Percentiles rank a stretch among this genome's conserved stretches.
Evolutionary conservation across 2,329 filamentous ascomycete genomes (phyloP).

Genomic region (Fusarium proliferatum): DNA sequence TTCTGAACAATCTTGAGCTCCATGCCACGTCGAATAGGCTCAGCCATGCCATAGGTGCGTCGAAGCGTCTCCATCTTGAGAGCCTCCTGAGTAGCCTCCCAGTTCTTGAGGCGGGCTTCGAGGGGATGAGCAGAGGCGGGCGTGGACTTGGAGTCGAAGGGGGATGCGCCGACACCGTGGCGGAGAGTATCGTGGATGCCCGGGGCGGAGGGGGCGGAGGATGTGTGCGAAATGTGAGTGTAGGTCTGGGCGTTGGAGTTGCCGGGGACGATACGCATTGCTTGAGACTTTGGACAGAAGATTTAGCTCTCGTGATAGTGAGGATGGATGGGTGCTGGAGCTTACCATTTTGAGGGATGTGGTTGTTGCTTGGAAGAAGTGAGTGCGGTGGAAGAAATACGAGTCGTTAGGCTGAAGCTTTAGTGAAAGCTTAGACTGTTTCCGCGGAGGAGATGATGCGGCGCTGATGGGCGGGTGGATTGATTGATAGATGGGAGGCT

Average conservation of each 20-base stretch:
- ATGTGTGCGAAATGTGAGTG: constrained; percentile 69
- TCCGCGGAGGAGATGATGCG: background rate
- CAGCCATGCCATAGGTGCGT: constrained; percentile 89
- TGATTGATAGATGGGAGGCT: background rate
- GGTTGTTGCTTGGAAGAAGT: constrained; percentile 3
- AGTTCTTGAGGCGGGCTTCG: constrained; percentile 87
- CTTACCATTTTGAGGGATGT: constrained; percentile 62
- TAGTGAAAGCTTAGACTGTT: background rate
- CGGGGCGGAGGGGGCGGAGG: constrained; percentile 87
- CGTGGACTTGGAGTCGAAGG: constrained; percentile 58
- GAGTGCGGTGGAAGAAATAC: background rate
- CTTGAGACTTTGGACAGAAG: constrained; percentile 60
- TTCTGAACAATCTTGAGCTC: constrained; percentile 88
- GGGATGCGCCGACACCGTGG: constrained; percentile 77
- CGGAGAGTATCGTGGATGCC: constrained; percentile 95
- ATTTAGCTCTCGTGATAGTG: constrained; percentile 32
- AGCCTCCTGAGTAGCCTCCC: constrained; percentile 88
- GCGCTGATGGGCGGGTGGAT: constrained; percentile 6
- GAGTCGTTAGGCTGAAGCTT: background rate
- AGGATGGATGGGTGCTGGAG: constrained; percentile 21
- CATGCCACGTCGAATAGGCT: constrained; percentile 93
- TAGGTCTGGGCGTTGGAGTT: constrained; percentile 73
- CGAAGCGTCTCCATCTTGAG: constrained; percentile 90
- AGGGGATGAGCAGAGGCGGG: constrained; percentile 83
- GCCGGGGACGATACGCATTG: constrained; percentile 88